Base-by-base conservation (phyloP, 495 filamentous ascomycete genomes). In the Xylaria castorea region DNA sequence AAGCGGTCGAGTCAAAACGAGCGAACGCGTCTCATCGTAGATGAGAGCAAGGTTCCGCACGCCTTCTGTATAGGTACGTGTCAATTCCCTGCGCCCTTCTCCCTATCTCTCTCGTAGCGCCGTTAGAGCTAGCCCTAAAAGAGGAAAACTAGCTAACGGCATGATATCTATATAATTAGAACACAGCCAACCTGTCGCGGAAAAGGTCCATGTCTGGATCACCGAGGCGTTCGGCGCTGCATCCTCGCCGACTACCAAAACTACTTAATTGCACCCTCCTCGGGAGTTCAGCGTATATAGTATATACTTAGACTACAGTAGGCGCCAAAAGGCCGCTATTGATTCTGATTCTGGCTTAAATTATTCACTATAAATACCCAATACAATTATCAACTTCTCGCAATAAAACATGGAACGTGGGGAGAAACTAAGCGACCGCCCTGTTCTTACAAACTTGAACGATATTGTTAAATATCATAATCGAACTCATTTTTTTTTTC, bases 21-120 rank as follows among this genome's bases (percentile, higher is more conserved):
- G 48, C 91, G 90, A 70, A 90, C 92, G 16, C 83, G 76, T 71
- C 91, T 97, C 86, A 76, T 92, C 68, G 86, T 97, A 75, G 93
- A 93, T 78, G 88, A 94, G 73, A 86, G 88, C 32, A 87, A 87
- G 0, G 82, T 95, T 72, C 92, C 91, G 46, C 94, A 97, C 87
- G 92, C 87, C 0, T 97, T 97, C 81, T 94, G 92, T 79, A 87
- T 95, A 64, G 85, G 90, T 92, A 34, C 3, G 69, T 77, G 46
- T 66, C 62, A 0, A 8, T 36, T 44, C 25, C 16, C 50, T 30
- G 11, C 70, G 75, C 53, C 73, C 44, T 67, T 30, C 27, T 70
- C 62, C n/a, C 58, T 18, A 30, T 22, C 61, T 57, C 16, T 30
- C 50, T 38, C n/a, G n/a, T 12, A 66, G 40, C 42, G 30, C 66